Evolutionary conservation across 164 flowering plant species (phyloP).

Genomic region (Vitis rupestris): DNA sequence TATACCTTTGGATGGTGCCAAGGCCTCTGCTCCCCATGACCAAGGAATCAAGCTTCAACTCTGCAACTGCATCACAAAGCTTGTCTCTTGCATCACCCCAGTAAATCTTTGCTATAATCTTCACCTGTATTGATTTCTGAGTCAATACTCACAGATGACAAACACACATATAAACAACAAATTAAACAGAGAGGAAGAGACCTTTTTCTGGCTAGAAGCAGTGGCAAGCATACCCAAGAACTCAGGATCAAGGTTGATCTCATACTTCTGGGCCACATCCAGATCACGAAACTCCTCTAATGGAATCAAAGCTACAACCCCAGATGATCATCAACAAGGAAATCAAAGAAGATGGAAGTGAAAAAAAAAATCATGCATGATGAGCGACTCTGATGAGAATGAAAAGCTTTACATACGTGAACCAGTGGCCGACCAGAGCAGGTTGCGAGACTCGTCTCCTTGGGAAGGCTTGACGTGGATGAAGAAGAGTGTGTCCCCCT

Average conservation of each 20-base stretch:
- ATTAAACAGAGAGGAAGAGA: slow-evolving; percentile 5
- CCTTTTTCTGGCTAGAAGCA: slow-evolving; percentile 60
- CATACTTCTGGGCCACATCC: slow-evolving; percentile 54
- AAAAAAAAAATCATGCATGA: not conserved
- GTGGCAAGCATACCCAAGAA: slow-evolving; percentile 64
- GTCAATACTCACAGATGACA: not conserved
- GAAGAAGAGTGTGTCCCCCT: slow-evolving; percentile 51
- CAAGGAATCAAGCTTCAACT: slow-evolving; percentile 56
- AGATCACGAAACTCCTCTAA: slow-evolving; percentile 62
- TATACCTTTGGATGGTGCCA: slow-evolving; percentile 56
- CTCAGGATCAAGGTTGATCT: slow-evolving; percentile 50
- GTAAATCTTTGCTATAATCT: slow-evolving; percentile 55
- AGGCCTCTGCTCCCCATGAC: slow-evolving; percentile 89
- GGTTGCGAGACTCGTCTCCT: slow-evolving; percentile 37
- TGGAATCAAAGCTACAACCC: slow-evolving; percentile 69
- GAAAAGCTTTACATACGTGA: slow-evolving; percentile 50
- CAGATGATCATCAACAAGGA: not conserved
- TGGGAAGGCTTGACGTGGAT: slow-evolving; percentile 41
- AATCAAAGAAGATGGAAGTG: not conserved
- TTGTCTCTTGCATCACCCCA: slow-evolving; percentile 91
- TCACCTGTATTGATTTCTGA: slow-evolving; percentile 29
- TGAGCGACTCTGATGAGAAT: not conserved
- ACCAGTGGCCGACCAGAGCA: slow-evolving; percentile 61
- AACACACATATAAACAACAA: not conserved
- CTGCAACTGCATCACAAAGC: slow-evolving; percentile 46